phyloP scores from a whole-genome alignment of 1,284 basidiomycete genomes.

The Papiliotrema fonsecae region DNA sequence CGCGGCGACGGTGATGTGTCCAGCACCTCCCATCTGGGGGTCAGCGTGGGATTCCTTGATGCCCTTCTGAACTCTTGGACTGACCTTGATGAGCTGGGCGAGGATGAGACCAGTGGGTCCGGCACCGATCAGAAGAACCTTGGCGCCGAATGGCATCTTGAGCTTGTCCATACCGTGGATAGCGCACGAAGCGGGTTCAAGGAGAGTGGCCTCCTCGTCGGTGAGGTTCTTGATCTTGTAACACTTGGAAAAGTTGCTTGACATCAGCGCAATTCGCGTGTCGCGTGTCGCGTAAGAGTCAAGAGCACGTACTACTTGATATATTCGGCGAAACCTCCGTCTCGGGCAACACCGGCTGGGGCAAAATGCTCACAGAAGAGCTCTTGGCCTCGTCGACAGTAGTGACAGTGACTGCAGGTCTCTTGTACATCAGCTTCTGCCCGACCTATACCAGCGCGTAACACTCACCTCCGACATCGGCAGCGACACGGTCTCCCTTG shows the following conservation, averaged over 20 bases:
- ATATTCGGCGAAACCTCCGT: constrained; percentile 84
- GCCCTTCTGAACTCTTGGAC: constrained; percentile 3
- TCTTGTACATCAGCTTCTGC: constrained; percentile 7
- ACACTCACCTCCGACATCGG: constrained; percentile 56
- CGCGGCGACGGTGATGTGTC: constrained; percentile 69
- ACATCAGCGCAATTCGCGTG: neutral
- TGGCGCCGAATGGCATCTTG: constrained; percentile 66
- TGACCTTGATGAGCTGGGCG: constrained; percentile 68
- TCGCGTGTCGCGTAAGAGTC: neutral
- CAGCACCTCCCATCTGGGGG: constrained; percentile 68
- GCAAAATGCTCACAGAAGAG: constrained; percentile 73
- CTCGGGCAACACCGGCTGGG: constrained; percentile 65
- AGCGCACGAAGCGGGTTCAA: constrained; percentile 82
- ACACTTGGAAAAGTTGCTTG: constrained; percentile 59
- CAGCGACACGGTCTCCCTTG: constrained; percentile 72
- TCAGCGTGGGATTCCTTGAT: constrained; percentile 70
- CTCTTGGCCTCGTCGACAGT: constrained; percentile 69
- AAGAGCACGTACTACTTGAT: constrained; percentile 60
- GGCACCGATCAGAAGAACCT: constrained; percentile 63
- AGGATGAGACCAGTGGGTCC: constrained; percentile 74
- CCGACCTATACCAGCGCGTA: constrained; percentile 7
- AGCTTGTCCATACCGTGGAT: constrained; percentile 84
- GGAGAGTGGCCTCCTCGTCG: constrained; percentile 81
- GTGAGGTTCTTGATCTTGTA: constrained; percentile 78
- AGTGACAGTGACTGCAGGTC: constrained; percentile 70